phyloP scores from a whole-genome alignment of 306 rosid genomes.

The Pterocarpus santalinus region DNA sequence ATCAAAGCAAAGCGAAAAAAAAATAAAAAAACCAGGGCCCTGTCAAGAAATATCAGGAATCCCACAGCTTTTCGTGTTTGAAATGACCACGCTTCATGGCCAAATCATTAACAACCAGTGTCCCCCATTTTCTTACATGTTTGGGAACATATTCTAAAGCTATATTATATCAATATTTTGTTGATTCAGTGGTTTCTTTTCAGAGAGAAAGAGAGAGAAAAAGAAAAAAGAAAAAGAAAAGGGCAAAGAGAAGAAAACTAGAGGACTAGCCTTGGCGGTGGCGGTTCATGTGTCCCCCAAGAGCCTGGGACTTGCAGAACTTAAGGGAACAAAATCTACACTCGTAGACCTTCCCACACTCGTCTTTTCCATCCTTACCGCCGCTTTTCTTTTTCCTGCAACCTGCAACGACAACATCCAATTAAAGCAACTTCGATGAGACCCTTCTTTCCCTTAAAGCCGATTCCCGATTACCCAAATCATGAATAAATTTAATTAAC shows the following conservation, averaged over 20 bases:
- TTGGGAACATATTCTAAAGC: background rate
- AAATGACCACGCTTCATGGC: constrained; percentile 58
- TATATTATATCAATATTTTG: background rate
- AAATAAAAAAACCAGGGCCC: background rate
- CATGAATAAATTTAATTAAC: constrained; percentile 22
- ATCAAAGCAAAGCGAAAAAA: constrained; percentile 42
- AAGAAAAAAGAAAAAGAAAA: no score
- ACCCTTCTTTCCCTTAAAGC: constrained; percentile 48
- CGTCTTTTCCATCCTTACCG: constrained; percentile 80
- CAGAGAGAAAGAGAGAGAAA: background rate
- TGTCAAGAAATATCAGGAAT: constrained; percentile 29
- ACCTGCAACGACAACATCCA: constrained; percentile 64
- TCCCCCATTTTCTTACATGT: background rate
- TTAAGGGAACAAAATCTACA: constrained; percentile 99
- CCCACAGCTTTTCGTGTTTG: constrained; percentile 41
- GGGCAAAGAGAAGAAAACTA: background rate
- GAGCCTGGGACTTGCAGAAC: constrained; percentile 99
- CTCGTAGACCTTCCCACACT: constrained; percentile 90
- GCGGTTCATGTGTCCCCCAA: constrained; percentile 99
- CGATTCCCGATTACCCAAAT: constrained; percentile 47
- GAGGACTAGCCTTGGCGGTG: constrained; percentile 91
- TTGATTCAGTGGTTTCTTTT: background rate
- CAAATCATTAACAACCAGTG: constrained; percentile 49
- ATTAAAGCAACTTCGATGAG: constrained; percentile 51
- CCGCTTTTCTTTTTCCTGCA: constrained; percentile 90